Evolutionary conservation across 495 filamentous ascomycete genomes (phyloP).

Genomic region (Tirmania nivea): DNA sequence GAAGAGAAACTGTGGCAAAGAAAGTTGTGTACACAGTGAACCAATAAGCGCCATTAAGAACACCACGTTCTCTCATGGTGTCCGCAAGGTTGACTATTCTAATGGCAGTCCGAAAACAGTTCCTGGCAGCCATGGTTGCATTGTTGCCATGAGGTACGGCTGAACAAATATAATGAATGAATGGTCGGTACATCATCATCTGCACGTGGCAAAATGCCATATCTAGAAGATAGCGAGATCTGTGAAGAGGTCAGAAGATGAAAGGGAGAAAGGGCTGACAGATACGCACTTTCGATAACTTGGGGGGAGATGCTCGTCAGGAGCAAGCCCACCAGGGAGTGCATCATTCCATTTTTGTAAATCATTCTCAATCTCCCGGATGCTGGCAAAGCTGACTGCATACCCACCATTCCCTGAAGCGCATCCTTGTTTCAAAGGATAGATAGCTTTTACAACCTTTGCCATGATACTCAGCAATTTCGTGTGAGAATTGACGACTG

Average conservation of each 20-base stretch:
- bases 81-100: slow-evolving; percentile 85
- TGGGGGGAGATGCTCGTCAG: too few species aligned
- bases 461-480: slow-evolving; percentile 52
- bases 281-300: too few species aligned
- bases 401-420: slow-evolving; percentile 32
- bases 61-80: slow-evolving; percentile 63
- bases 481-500: slow-evolving; percentile 70
- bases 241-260: slow-evolving; percentile 17
- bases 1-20: slow-evolving; percentile 71
- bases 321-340: slow-evolving; percentile 29
- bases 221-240: slow-evolving; percentile 66
- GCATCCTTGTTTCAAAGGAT: slow-evolving; percentile 60
- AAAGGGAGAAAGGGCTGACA: too few species aligned
- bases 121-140: slow-evolving; percentile 26
- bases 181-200: slow-evolving; percentile 86
- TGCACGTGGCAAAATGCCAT: slow-evolving; percentile 82
- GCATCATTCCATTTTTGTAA: slow-evolving; percentile 65
- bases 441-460: slow-evolving; percentile 75
- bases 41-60: slow-evolving; percentile 85
- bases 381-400: slow-evolving; percentile 68
- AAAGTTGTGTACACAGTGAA: slow-evolving; percentile 93
- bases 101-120: slow-evolving; percentile 66
- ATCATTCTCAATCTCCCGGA: slow-evolving; percentile 76
- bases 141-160: slow-evolving; percentile 63
- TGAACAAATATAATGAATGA: slow-evolving; percentile 86